Conservation (phyloP, 73 alveolate genomes). For the Symbiodinium pilosum region DNA sequence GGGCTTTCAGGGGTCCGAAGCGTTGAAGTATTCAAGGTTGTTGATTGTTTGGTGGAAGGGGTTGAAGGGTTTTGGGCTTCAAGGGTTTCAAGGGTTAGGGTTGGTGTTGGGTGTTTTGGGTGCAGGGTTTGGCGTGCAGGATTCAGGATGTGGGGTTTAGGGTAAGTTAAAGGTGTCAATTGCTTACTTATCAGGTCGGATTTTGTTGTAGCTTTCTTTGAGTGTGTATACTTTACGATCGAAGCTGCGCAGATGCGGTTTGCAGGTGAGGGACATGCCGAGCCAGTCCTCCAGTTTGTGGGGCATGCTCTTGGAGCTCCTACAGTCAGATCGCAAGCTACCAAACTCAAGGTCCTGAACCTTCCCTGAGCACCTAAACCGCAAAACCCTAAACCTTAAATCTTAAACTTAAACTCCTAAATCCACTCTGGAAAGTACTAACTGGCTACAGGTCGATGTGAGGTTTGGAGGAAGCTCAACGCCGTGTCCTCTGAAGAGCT, state of each 20-base stretch:
- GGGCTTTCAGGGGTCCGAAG: not conserved
- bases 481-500: not conserved
- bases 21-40: not conserved
- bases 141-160: not conserved
- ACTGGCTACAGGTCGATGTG: not conserved
- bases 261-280: not conserved
- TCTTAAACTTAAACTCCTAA: not conserved
- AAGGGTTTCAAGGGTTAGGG: not conserved
- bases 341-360: no score
- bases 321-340: no score
- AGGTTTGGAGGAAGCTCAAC: not conserved
- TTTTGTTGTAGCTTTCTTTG: not conserved
- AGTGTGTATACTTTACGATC: not conserved
- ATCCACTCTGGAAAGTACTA: no score
- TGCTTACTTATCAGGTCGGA: no score
- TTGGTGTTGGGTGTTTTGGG: not conserved
- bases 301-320: no score
- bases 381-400: not conserved
- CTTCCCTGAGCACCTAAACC: no score
- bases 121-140: not conserved
- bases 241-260: not conserved
- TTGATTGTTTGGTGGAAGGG: not conserved
- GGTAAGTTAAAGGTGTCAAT: no score
- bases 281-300: no score
- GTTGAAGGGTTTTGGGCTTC: not conserved